These are phyloP conservation scores for Fusarium sp. DNA, from an alignment of 2,329 filamentous ascomycete species.

Conservation along the genomic window DNA sequence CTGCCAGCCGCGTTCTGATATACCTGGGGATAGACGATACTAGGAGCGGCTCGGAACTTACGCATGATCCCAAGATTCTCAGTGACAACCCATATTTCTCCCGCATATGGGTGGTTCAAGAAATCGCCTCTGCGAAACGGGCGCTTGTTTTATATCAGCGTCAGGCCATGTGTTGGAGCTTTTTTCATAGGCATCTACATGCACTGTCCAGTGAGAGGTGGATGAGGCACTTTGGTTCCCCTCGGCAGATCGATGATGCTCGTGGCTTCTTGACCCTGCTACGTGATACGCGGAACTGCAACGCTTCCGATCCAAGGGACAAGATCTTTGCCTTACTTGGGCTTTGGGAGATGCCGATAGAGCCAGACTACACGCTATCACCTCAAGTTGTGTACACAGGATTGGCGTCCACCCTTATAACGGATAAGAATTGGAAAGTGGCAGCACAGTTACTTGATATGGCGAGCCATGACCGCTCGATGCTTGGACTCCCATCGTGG, in stretches of 20 bases:
- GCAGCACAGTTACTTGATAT: too few species aligned
- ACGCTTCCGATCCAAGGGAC: not conserved
- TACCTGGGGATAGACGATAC: not conserved
- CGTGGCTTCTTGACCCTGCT: not conserved
- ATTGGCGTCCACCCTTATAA: not conserved
- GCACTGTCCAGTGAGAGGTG: not conserved
- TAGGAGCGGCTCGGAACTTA: rapidly evolving
- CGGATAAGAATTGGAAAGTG: too few species aligned
- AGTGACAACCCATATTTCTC: not conserved
- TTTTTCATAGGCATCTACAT: not conserved
- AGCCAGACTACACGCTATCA: not conserved
- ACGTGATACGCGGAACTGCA: not conserved
- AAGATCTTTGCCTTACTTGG: not conserved
- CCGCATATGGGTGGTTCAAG: not conserved
- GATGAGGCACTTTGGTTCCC: not conserved
- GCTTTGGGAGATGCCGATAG: rapidly evolving
- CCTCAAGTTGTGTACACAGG: not conserved
- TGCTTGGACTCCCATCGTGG: too few species aligned
- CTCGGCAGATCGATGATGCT: not conserved
- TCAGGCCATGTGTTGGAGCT: not conserved
- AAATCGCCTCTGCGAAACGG: not conserved
- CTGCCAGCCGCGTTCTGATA: not conserved
- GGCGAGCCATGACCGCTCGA: not conserved
- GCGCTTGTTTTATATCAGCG: not conserved
- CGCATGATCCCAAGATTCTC: not conserved